Percentiles rank a stretch among this genome's conserved stretches.
Conservation (phyloP, 208 protist species). For the Trypanosoma melophagium region DNA sequence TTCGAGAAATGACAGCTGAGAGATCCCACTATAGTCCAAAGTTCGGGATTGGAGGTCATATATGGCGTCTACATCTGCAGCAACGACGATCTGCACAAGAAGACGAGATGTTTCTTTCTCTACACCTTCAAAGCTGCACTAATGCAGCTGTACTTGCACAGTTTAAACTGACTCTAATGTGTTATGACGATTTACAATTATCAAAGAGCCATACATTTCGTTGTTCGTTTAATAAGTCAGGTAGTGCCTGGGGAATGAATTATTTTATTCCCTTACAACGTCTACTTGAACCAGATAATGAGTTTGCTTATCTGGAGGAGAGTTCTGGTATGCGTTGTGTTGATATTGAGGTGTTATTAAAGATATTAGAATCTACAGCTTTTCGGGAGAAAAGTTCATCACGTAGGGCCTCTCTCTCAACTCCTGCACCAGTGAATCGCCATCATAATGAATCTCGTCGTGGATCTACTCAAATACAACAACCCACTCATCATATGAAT, state of each 20-base stretch:
- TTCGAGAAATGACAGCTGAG: conserved; percentile 62
- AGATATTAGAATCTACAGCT: conserved; percentile 36
- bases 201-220: conserved; percentile 81
- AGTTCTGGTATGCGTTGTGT: conserved; percentile 58
- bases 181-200: conserved; percentile 56
- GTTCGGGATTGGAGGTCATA: conserved; percentile 73
- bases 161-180: conserved; percentile 75
- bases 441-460: conserved; percentile 1
- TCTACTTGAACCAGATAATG: conserved; percentile 55
- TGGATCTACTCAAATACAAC: background rate
- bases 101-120: conserved; percentile 63
- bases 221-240: conserved; percentile 81
- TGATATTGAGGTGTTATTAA: conserved; percentile 75
- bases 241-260: conserved; percentile 86
- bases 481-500: background rate
- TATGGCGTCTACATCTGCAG: conserved; percentile 87
- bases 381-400: conserved; percentile 9
- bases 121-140: conserved; percentile 85
- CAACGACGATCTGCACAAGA: conserved; percentile 34
- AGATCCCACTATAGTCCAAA: conserved; percentile 73
- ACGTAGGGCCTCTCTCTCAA: background rate
- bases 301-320: conserved; percentile 72
- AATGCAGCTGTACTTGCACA: conserved; percentile 43
- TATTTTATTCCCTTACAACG: conserved; percentile 71
- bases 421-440: background rate